Evolutionary conservation across 2,329 filamentous ascomycete species (phyloP).

Genomic region (Fusarium aywerte): DNA sequence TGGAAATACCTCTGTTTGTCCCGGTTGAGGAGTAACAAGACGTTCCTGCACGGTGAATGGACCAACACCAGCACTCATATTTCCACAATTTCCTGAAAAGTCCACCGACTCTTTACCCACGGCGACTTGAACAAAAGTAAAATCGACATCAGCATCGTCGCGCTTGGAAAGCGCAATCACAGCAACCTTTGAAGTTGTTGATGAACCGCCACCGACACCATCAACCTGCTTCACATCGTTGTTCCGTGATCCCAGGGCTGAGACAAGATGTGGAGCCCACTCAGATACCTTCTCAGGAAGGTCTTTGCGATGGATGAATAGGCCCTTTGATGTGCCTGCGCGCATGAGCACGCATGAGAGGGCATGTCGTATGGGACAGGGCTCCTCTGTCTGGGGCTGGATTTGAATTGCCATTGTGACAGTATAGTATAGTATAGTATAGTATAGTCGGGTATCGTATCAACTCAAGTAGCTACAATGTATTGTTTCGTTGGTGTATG

Average conservation of each 20-base stretch:
- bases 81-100: constrained; percentile 70
- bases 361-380: constrained; percentile 27
- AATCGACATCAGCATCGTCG: constrained; percentile 66
- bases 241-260: constrained; percentile 62
- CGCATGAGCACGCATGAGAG: constrained; percentile 68
- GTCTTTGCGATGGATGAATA: constrained; percentile 66
- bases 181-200: constrained; percentile 70
- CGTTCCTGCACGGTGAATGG: constrained; percentile 68
- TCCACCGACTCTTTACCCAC: constrained; percentile 66
- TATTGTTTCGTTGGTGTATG: background rate
- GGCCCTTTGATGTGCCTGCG: constrained; percentile 70
- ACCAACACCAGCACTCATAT: constrained; percentile 69
- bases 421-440: background rate
- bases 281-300: constrained; percentile 58
- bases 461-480: background rate
- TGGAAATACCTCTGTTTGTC: constrained; percentile 30
- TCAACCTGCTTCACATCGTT: constrained; percentile 67
- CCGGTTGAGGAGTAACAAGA: constrained; percentile 47
- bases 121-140: constrained; percentile 71
- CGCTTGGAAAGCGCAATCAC: constrained; percentile 58
- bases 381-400: background rate
- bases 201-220: constrained; percentile 70
- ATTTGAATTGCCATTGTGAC: constrained; percentile 20
- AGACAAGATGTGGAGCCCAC: constrained; percentile 65
- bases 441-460: background rate